These are phyloP conservation scores for Salix exigua DNA, from an alignment of 345 rosid genomes.

Conservation along the genomic window DNA sequence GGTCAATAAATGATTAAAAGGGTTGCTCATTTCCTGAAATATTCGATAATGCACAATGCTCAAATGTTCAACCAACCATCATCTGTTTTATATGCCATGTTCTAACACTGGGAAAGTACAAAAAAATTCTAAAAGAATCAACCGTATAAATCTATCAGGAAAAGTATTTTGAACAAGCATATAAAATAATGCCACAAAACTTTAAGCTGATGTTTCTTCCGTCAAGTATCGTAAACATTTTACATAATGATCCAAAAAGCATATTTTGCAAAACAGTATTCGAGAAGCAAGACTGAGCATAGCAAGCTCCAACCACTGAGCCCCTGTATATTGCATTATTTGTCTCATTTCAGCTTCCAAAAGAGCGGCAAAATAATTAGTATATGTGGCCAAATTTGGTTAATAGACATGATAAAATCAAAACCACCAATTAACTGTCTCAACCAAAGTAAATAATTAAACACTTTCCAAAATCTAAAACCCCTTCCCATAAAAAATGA, in stretches of 20 bases:
- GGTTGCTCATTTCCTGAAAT: not conserved
- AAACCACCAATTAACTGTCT: not conserved
- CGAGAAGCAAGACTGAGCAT: not conserved
- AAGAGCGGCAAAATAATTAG: not conserved
- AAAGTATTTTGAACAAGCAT: not conserved
- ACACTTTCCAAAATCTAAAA: not conserved
- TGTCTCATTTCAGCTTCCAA: not conserved
- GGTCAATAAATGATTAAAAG: not conserved
- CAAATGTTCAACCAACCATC: not conserved
- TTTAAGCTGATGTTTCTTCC: not conserved
- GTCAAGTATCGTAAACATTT: not conserved
- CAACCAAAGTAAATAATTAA: not conserved
- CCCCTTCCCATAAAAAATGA: not conserved
- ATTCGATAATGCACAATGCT: not conserved
- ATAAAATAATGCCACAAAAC: not conserved
- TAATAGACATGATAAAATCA: not conserved
- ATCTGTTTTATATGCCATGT: not conserved
- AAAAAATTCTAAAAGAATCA: not conserved
- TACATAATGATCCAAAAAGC: not conserved
- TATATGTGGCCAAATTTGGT: not conserved
- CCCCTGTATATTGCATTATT: not conserved
- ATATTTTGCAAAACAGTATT: not conserved
- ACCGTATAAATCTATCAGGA: not conserved
- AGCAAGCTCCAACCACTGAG: not conserved
- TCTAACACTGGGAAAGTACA: not conserved